These are phyloP conservation scores for Hanseniaspora uvarum DNA, from an alignment of 1,139 yeast species.

Conservation along the genomic window DNA sequence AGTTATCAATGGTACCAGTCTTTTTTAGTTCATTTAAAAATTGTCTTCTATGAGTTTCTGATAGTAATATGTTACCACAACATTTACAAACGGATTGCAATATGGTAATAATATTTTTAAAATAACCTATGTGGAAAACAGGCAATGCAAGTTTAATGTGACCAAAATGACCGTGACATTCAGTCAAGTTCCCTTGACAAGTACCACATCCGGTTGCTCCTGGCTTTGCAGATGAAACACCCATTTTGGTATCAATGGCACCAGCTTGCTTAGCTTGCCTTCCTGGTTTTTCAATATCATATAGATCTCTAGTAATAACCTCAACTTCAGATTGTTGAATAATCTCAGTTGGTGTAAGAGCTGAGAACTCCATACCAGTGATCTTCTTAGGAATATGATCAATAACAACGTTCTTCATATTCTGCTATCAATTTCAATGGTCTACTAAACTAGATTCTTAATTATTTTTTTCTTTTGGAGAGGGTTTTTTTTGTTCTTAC, in stretches of 20 bases:
- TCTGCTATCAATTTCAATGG: not conserved
- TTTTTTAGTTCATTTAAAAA: conserved; percentile 68
- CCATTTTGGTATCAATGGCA: conserved; percentile 88
- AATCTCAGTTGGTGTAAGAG: conserved; percentile 81
- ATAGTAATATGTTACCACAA: conserved; percentile 70
- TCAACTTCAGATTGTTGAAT: conserved; percentile 92
- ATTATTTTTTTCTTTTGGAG: not conserved
- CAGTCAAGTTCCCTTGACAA: conserved; percentile 83
- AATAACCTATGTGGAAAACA: conserved; percentile 94
- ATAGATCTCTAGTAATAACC: conserved; percentile 80
- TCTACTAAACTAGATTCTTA: not conserved
- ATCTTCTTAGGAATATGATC: conserved; percentile 86
- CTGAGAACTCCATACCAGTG: conserved; percentile 85
- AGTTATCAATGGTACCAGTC: conserved; percentile 72
- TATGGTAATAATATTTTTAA: conserved; percentile 80
- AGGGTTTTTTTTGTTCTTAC: not conserved
- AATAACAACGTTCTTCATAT: conserved; percentile 33
- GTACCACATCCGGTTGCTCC: conserved; percentile 66
- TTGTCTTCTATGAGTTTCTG: conserved; percentile 58
- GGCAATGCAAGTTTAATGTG: conserved; percentile 88
- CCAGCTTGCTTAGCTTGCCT: conserved; percentile 71
- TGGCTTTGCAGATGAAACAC: conserved; percentile 63
- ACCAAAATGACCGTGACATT: conserved; percentile 98
- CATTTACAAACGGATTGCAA: conserved; percentile 85
- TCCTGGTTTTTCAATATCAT: conserved; percentile 71